phyloP scores from a whole-genome alignment of 2,329 filamentous ascomycete genomes.

The Fusarium sp. region DNA sequence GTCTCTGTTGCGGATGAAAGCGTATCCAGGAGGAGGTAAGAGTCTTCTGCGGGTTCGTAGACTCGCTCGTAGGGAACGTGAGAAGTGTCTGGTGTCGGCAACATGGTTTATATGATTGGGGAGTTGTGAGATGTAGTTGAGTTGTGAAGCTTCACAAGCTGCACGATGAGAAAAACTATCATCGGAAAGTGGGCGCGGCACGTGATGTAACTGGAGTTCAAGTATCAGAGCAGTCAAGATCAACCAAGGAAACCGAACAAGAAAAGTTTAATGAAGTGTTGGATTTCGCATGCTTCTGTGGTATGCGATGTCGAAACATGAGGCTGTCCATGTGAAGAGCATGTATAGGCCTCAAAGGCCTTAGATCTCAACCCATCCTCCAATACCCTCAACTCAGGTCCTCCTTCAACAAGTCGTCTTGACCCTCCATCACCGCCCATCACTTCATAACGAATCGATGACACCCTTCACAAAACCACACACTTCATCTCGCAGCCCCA shows the following conservation, averaged over 20 bases:
- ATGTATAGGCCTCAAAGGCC: background rate
- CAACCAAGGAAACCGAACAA: background rate
- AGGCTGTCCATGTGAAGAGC: background rate
- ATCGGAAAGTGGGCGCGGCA: conserved; percentile 28
- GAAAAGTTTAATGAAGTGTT: background rate
- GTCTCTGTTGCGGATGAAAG: conserved; percentile 76
- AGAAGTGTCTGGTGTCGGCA: conserved; percentile 91
- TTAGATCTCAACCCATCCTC: background rate
- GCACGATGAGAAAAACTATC: conserved; percentile 9
- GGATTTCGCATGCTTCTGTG: background rate
- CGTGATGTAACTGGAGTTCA: conserved; percentile 21
- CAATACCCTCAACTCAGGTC: background rate
- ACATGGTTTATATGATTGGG: conserved; percentile 61
- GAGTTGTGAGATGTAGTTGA: conserved; percentile 12
- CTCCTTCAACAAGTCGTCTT: background rate
- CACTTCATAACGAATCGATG: background rate
- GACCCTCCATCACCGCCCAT: background rate
- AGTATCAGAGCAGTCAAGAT: background rate
- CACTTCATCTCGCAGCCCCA: conserved; percentile 51
- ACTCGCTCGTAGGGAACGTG: conserved; percentile 89
- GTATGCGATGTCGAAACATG: background rate
- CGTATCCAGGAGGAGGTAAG: conserved; percentile 91
- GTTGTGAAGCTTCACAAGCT: conserved; percentile 36
- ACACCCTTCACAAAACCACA: conserved; percentile 45
- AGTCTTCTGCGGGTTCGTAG: conserved; percentile 97